phyloP scores from a whole-genome alignment of 1,284 basidiomycete species.

The Cryptococcus maquisensis region DNA sequence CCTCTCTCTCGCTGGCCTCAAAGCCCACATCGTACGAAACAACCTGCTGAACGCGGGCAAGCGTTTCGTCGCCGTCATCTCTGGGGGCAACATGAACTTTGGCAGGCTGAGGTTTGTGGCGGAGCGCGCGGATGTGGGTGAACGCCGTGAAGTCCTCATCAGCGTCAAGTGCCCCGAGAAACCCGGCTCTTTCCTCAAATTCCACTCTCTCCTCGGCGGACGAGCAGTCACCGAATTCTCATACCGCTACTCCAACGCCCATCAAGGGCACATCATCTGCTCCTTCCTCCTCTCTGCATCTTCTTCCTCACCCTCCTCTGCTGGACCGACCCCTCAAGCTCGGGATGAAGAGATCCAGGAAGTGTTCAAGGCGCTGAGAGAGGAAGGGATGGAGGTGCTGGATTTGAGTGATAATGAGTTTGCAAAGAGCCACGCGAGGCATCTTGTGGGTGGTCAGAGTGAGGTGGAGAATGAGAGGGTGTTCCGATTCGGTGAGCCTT shows the following conservation, averaged over 20 bases:
- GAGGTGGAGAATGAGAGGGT: slow-evolving; percentile 78
- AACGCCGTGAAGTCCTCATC: slow-evolving; percentile 87
- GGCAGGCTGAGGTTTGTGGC: slow-evolving; percentile 92
- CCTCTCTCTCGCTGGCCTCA: slow-evolving; percentile 84
- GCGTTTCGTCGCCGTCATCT: slow-evolving; percentile 85
- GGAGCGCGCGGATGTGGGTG: slow-evolving; percentile 94
- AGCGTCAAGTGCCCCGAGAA: slow-evolving; percentile 89
- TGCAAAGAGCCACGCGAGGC: slow-evolving; percentile 89
- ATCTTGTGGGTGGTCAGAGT: slow-evolving; percentile 84
- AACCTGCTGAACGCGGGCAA: slow-evolving; percentile 75
- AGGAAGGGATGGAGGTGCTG: slow-evolving; percentile 69
- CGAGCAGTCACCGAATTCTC: slow-evolving; percentile 95
- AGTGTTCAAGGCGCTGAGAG: slow-evolving; percentile 61
- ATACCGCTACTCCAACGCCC: slow-evolving; percentile 65
- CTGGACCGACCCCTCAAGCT: slow-evolving; percentile 32
- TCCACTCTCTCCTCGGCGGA: slow-evolving; percentile 84
- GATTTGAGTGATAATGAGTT: slow-evolving; percentile 95
- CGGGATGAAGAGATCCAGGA: slow-evolving; percentile 65
- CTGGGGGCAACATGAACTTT: slow-evolving; percentile 99
- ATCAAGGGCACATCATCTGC: slow-evolving; percentile 75
- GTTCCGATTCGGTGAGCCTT: slow-evolving; percentile 79
- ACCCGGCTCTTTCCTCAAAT: slow-evolving; percentile 85
- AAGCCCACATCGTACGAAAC: slow-evolving; percentile 78
- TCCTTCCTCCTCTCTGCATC: slow-evolving; percentile 77
- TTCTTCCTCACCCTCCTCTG: slow-evolving; percentile 37